phyloP scores from a whole-genome alignment of 2,329 filamentous ascomycete species.

The Cladosporium sp. region DNA sequence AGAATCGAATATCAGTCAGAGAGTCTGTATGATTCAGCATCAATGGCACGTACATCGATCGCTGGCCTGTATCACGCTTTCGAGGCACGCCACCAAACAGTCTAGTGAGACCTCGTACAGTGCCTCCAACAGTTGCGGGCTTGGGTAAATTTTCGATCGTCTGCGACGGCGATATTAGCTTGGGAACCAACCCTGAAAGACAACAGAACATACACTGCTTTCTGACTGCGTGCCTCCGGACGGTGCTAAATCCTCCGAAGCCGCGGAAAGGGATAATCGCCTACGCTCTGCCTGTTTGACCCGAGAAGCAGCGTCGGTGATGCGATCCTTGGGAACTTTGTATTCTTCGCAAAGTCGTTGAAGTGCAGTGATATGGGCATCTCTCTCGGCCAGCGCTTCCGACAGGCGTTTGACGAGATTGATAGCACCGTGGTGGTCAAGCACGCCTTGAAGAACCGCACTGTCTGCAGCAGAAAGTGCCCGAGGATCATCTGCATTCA shows the following conservation, averaged over 20 bases:
- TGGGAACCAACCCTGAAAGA: background rate
- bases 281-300: slow-evolving; percentile 28
- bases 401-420: slow-evolving; percentile 27
- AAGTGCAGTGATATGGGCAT: slow-evolving; percentile 32
- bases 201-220: slow-evolving; percentile 3
- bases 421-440: slow-evolving; percentile 29
- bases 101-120: slow-evolving; percentile 23
- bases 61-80: slow-evolving; percentile 1
- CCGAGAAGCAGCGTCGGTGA: slow-evolving; percentile 24
- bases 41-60: background rate
- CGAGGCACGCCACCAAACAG: slow-evolving; percentile 26
- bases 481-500: slow-evolving; percentile 22
- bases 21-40: background rate
- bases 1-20: background rate
- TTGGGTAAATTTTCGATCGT: slow-evolving; percentile 3
- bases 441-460: slow-evolving; percentile 23
- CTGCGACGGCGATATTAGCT: background rate
- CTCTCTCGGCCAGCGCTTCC: slow-evolving; percentile 27
- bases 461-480: slow-evolving; percentile 23
- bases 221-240: slow-evolving; percentile 2
- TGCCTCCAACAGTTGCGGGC: slow-evolving; percentile 7
- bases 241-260: slow-evolving; percentile 22
- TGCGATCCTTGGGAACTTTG: slow-evolving; percentile 25
- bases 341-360: slow-evolving; percentile 31
- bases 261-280: slow-evolving; percentile 22